These are phyloP conservation scores for Gossypium gossypioides DNA, from an alignment of 441 rosid genomes.

Conservation along the genomic window DNA sequence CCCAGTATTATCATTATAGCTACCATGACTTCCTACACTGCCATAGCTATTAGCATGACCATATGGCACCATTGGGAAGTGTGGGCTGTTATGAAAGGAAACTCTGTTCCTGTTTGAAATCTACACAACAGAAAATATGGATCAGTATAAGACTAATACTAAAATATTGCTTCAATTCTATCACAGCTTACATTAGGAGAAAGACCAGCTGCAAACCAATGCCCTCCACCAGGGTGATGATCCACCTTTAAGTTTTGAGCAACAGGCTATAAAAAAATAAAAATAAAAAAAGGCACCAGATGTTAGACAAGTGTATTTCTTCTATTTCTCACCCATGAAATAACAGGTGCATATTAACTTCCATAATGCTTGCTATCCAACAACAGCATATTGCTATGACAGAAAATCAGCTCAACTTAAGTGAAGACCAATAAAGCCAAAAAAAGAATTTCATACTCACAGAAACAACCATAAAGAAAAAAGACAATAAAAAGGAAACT, in stretches of 20 bases:
- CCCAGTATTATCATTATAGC: conserved; percentile 79
- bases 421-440: background rate
- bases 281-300: background rate
- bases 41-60: conserved; percentile 81
- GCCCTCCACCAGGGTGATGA: conserved; percentile 99
- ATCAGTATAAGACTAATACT: conserved; percentile 5
- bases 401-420: background rate
- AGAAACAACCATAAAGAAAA: background rate
- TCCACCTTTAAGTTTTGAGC: conserved; percentile 78
- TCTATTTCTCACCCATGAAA: background rate
- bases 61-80: conserved; percentile 62
- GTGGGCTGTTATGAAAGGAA: conserved; percentile 73
- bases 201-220: conserved; percentile 99
- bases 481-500: background rate
- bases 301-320: background rate
- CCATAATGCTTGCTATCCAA: background rate
- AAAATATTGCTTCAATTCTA: conserved; percentile 13
- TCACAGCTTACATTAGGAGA: conserved; percentile 76
- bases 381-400: background rate
- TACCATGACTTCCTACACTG: conserved; percentile 91
- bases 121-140: conserved; percentile 32
- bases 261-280: conserved; percentile 40
- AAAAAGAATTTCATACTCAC: background rate
- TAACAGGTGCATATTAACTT: background rate
- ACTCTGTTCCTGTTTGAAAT: conserved; percentile 61